Percentiles rank a stretch among this genome's conserved stretches.
These are phyloP conservation scores for Hypoxylon sp. DNA, from an alignment of 2,329 filamentous ascomycete genomes.

Conservation along the genomic window DNA sequence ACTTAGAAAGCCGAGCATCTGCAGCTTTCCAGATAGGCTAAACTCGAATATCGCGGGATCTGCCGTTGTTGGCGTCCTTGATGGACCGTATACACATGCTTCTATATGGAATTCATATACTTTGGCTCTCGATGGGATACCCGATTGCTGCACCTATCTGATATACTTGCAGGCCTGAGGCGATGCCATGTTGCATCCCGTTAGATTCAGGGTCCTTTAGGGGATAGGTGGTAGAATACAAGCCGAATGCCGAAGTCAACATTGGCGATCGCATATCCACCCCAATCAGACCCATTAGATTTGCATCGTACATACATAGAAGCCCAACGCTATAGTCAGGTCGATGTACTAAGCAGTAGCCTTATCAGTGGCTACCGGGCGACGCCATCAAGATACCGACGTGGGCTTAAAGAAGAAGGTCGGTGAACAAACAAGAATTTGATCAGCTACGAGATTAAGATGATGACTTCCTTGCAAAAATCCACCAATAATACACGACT, in stretches of 20 bases:
- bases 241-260: constrained; percentile 6
- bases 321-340: constrained; percentile 1
- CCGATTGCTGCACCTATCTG: neutral
- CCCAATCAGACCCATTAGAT: constrained; percentile 11
- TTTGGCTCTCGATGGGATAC: constrained; percentile 18
- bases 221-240: neutral
- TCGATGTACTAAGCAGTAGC: constrained; percentile 19
- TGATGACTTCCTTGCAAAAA: constrained; percentile 10
- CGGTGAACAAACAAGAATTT: constrained; percentile 27
- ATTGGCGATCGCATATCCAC: constrained; percentile 1
- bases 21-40: constrained; percentile 41
- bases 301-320: constrained; percentile 1
- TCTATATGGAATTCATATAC: neutral
- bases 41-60: constrained; percentile 36
- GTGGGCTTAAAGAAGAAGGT: constrained; percentile 41
- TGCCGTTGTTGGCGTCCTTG: constrained; percentile 30
- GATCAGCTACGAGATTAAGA: constrained; percentile 15
- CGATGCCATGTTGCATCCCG: constrained; percentile 16
- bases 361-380: constrained; percentile 24
- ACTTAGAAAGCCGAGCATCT: constrained; percentile 33
- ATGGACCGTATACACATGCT: constrained; percentile 3
- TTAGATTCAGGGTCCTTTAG: constrained; percentile 2
- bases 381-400: constrained; percentile 18
- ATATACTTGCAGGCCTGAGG: neutral
- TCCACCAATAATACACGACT: constrained; percentile 30